Percentiles rank a stretch among this genome's conserved stretches.
Evolutionary conservation across 331 rosid genomes (phyloP).

Genomic region (Telfairia occidentalis): DNA sequence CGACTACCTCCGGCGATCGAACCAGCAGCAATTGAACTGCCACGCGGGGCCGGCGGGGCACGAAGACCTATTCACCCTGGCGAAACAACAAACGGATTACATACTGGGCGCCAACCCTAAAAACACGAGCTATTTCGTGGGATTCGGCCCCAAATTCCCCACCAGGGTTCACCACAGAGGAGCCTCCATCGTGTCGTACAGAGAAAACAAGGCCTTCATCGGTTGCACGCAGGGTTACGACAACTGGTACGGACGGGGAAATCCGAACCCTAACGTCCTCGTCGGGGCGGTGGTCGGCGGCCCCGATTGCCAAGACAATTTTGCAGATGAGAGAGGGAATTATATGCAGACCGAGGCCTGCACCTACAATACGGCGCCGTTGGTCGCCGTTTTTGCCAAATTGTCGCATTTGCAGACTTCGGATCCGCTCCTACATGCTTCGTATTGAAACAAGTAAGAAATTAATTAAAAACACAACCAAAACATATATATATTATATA

Average conservation of each 20-base stretch:
- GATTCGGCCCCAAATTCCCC: slow-evolving; percentile 62
- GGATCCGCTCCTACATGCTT: slow-evolving; percentile 26
- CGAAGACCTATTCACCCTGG: slow-evolving; percentile 38
- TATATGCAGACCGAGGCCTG: slow-evolving; percentile 96
- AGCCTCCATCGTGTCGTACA: slow-evolving; percentile 66
- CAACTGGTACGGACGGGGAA: slow-evolving; percentile 48
- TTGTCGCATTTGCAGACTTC: slow-evolving; percentile 24
- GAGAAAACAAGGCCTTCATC: slow-evolving; percentile 74
- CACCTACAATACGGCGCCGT: slow-evolving; percentile 87
- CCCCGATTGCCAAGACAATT: slow-evolving; percentile 62
- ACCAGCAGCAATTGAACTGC: slow-evolving; percentile 52
- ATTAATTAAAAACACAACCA: no score
- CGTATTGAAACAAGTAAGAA: slow-evolving; percentile 18
- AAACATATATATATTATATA: neutral
- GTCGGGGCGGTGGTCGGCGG: slow-evolving; percentile 97
- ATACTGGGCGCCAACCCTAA: slow-evolving; percentile 74
- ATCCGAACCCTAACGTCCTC: slow-evolving; percentile 56
- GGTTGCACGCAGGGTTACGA: slow-evolving; percentile 99
- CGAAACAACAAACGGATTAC: slow-evolving; percentile 74
- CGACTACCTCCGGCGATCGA: slow-evolving; percentile 42
- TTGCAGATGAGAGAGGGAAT: slow-evolving; percentile 57
- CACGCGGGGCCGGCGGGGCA: slow-evolving; percentile 21
- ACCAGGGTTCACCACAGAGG: slow-evolving; percentile 85
- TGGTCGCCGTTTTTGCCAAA: slow-evolving; percentile 78
- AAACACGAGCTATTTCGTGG: slow-evolving; percentile 88